Evolutionary conservation across 306 rosid genomes (phyloP), one percentile per base, ranked within the genome.

Genomic region (Acmispon strigosus): DNA sequence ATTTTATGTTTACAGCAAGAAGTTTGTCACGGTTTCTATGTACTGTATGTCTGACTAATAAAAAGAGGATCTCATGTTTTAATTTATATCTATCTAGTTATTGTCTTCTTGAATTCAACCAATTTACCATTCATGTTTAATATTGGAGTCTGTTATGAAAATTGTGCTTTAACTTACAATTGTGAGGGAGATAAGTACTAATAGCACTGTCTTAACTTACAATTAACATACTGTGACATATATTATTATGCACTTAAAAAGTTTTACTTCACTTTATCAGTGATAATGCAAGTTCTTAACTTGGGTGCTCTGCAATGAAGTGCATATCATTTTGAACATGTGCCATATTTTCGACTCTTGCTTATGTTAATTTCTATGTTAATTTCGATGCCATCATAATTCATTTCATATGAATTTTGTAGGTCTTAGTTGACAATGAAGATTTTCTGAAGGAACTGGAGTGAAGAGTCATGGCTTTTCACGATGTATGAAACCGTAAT

Each of bases 371-470:
- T 62, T 75, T 50, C 4, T 42, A 24, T 32, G 61, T 52, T 72
- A 8, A 41, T 62, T 75, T 50, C 4, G 18, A 13, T 63, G 63
- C 55, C 70, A 56, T 4, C 27, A n/a, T 32, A 69, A 72, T 70
- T 65, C 19, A 55, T 57, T 69, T 70, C 78, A 9, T 57, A 32
- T 75, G 68, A 49, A 24, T 53, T 73, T 73, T 42, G 80, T 54
- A 94, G 99, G 97, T 89, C 44, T 79, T 94, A 77, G 97, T 90
- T 61, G 99, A 94, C 91, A 91, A 94, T 51, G 81, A 61, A 73
- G 97, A 94, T 53, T 94, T 94, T 44, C 86, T 84, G 69, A 94
- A 84, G 88, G 99, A 94, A 78, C 84, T 89, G 62, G 80, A 84
- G 69, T 74, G 80, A 82, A 73, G 78, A 57, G 61, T 60, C 49